Base-by-base conservation (phyloP, 2,329 filamentous ascomycete genomes). In the Diaporthe sp. region DNA sequence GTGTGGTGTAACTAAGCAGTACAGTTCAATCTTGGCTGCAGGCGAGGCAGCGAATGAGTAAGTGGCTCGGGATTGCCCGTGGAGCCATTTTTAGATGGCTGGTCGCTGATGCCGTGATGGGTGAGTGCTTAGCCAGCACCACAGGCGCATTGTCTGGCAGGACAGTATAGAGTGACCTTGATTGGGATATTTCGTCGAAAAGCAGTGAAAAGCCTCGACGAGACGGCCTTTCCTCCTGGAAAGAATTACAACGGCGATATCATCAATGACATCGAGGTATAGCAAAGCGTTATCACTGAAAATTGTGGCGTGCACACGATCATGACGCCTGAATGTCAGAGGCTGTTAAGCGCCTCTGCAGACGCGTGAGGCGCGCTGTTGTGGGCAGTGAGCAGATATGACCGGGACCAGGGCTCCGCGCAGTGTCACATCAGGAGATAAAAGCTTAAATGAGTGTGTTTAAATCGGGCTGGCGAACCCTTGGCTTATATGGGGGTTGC, bases 301-400 rank as follows among this genome's bases (percentile, higher is more conserved):
- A n/a, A n/a, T n/a, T n/a, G n/a, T n/a, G n/a, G n/a, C n/a, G n/a
- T n/a, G n/a, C 28, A 49, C 17, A 1, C 12, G 28, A 25, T 37
- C 44, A 17, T 37, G 20, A 37, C 0, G 31, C 22, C 44, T 25
- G 20, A n/a, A 1, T n/a, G 42, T 15, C 25, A 2, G 15, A 53
- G 58, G 42, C n/a, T n/a, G 37, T 1, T 31, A 20, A 13, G 44
- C 63, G 44, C 31, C n/a, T 68, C 44, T 39, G 2, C 9, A 68
- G 47, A 49, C 63, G 63, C 63, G 28, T 20, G 31, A 53, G 65
- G n/a, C 65, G 65, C 65, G 65, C 34, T 28, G 31, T 34, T 3
- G 22, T 39, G 47, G 44, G 22, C 63, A 39, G 22, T 39, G 22
- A 37, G 39, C n/a, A 28, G 37, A 25, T 17, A 0, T 10, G 10